These are phyloP conservation scores for Suillus placidus DNA, from an alignment of 768 basidiomycete genomes.

Conservation along the genomic window DNA sequence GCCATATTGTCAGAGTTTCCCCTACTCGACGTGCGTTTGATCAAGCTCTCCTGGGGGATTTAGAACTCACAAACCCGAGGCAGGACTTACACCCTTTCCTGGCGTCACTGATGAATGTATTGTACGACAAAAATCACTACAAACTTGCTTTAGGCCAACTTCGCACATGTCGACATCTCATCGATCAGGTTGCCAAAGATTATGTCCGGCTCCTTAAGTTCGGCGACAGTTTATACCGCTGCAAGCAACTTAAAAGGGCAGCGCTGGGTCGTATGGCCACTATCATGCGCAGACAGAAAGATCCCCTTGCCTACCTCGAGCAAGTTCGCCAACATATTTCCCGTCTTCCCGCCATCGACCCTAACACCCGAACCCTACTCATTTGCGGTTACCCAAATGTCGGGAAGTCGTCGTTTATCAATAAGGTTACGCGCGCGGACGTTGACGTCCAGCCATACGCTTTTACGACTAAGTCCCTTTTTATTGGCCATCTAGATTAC, in stretches of 20 bases:
- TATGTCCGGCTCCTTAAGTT: slow-evolving; percentile 97
- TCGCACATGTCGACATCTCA: slow-evolving; percentile 92
- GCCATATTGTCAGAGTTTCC: slow-evolving; percentile 96
- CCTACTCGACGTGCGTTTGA: slow-evolving; percentile 82
- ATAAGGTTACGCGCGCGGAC: slow-evolving; percentile 99
- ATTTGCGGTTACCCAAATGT: slow-evolving; percentile 99
- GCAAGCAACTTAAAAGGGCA: slow-evolving; percentile 97
- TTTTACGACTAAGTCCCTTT: slow-evolving; percentile 98
- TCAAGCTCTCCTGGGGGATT: neutral
- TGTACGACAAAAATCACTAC: slow-evolving; percentile 99
- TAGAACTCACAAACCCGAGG: slow-evolving; percentile 12
- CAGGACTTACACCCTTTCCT: slow-evolving; percentile 96
- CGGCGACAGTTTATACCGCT: slow-evolving; percentile 95
- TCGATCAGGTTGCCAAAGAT: slow-evolving; percentile 96
- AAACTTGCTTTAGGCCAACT: slow-evolving; percentile 98
- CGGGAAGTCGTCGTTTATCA: slow-evolving; percentile 98
- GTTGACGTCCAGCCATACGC: slow-evolving; percentile 99
- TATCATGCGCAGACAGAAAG: slow-evolving; percentile 97
- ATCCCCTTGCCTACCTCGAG: slow-evolving; percentile 96
- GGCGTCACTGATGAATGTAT: slow-evolving; percentile 93
- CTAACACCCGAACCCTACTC: slow-evolving; percentile 95
- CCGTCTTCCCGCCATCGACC: slow-evolving; percentile 97
- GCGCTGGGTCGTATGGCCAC: slow-evolving; percentile 99
- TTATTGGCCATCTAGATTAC: slow-evolving; percentile 98
- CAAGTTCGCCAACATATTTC: slow-evolving; percentile 99